Conservation (phyloP, 768 basidiomycete genomes). For the Kwoniella sp. region DNA sequence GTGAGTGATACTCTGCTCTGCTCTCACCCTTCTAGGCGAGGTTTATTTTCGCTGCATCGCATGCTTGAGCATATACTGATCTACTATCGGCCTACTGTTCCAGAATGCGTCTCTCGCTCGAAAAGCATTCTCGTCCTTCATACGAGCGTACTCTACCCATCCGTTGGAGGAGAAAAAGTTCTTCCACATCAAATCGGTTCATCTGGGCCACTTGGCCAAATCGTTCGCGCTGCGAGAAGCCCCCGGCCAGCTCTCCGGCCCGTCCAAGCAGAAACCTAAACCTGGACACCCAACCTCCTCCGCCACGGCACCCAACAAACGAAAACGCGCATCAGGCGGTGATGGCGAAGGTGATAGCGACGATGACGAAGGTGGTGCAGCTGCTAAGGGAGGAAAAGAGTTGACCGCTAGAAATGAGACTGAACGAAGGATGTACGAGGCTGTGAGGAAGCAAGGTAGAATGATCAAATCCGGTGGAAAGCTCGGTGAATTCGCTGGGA, state of each 20-base stretch:
- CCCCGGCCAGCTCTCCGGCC: constrained; percentile 39
- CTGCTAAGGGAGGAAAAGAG: constrained; percentile 42
- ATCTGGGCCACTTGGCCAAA: constrained; percentile 75
- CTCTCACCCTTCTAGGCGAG: too few species aligned
- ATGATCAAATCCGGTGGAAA: constrained; percentile 74
- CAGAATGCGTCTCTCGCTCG: constrained; percentile 79
- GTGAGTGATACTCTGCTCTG: constrained; percentile 62
- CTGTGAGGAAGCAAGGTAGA: constrained; percentile 80
- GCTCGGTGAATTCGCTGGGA: constrained; percentile 45
- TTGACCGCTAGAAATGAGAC: constrained; percentile 60
- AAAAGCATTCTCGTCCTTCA: constrained; percentile 84
- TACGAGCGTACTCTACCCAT: constrained; percentile 96
- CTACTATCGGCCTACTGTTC: too few species aligned
- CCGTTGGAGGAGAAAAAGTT: constrained; percentile 93
- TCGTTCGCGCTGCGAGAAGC: constrained; percentile 55
- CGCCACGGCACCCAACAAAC: constrained; percentile 32
- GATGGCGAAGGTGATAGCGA: constrained; percentile 54
- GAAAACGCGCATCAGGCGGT: constrained; percentile 36
- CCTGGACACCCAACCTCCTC: constrained; percentile 24
- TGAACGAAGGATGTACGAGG: constrained; percentile 81
- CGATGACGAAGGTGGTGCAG: constrained; percentile 58
- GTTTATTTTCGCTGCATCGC: constrained; percentile 3
- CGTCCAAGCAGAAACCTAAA: constrained; percentile 24
- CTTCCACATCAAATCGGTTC: constrained; percentile 91
- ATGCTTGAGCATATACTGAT: background rate